These are phyloP conservation scores for Sclerospora graminicola DNA, from an alignment of 352 stramenopile genomes.

Conservation along the genomic window DNA sequence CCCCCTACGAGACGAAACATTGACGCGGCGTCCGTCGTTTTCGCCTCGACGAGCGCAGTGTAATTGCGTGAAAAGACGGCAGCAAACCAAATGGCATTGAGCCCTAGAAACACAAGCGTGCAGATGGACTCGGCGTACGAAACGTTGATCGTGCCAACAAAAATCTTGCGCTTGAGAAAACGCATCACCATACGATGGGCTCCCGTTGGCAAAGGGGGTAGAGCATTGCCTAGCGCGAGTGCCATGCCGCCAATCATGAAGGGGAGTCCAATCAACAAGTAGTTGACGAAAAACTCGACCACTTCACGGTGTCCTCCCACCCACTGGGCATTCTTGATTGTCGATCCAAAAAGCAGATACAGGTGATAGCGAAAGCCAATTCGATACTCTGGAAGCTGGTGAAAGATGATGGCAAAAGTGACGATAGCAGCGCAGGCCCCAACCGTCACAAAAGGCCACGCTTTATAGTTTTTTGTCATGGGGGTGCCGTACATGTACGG, in stretches of 20 bases:
- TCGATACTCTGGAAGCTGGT: conserved; percentile 65
- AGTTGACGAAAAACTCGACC: conserved; percentile 62
- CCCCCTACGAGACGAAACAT: conserved; percentile 46
- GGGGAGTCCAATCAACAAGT: conserved; percentile 58
- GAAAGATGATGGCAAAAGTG: conserved; percentile 57
- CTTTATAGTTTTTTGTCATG: conserved; percentile 74
- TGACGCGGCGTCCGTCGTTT: conserved; percentile 28
- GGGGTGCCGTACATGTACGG: conserved; percentile 71
- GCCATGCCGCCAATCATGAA: conserved; percentile 66
- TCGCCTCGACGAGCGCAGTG: conserved; percentile 32
- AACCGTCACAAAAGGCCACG: conserved; percentile 63
- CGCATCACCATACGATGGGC: conserved; percentile 61
- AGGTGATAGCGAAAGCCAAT: conserved; percentile 49
- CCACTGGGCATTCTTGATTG: conserved; percentile 39
- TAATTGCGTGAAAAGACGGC: conserved; percentile 71
- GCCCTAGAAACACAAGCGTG: conserved; percentile 54
- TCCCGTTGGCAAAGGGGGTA: conserved; percentile 60
- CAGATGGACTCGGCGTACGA: conserved; percentile 72
- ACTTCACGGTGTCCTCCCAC: conserved; percentile 65
- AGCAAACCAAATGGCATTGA: conserved; percentile 77
- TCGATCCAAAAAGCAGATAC: conserved; percentile 50
- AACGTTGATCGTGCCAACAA: conserved; percentile 56
- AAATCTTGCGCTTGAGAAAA: conserved; percentile 77
- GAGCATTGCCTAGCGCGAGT: conserved; percentile 47
- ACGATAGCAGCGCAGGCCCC: conserved; percentile 34